Evolutionary conservation across 208 protist species (phyloP), one percentile per base, ranked within the genome.

Genomic region (Strigomonas galati): DNA sequence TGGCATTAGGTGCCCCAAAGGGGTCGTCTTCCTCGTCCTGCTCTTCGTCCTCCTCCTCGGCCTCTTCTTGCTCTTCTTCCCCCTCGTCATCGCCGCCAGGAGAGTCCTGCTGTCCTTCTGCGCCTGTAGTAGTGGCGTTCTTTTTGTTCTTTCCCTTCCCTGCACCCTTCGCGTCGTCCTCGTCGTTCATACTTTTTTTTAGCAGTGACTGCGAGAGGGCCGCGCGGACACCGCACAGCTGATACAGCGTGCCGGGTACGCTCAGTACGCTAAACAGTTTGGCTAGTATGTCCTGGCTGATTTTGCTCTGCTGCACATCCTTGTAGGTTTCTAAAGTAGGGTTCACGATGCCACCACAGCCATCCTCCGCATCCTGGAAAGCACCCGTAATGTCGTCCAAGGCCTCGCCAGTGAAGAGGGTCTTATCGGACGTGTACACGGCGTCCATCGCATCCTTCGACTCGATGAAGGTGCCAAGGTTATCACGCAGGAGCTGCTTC

Each of bases 391-490:
- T 82, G 62, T 63, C 73, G 6, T 86, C 76, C 12, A 96, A 72
- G 12, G 91, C 91, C 55, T 92, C 91, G 15, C 87, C 91, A 10
- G 80, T 87, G 63, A 96, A 96, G 58, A 93, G 81, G 10, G 65
- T 60, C n/a, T 62, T 67, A 65, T 96, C 87, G 19, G 74, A 82
- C 58, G 62, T 72, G 71, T 81, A 90, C 46, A 96, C 84, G 23
- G 71, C 49, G 62, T 87, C 77, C 79, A 96, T 91, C 23, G 87
- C 81, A 65, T 92, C 87, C 55, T 89, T 91, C 31, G 75, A 88
- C 37, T 81, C 76, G 62, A 96, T 89, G 62, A 96, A 94, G n/a
- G 87, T 87, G 19, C 75, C 81, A 19, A 96, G 77, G 69, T 89
- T 79, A 51, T 91, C 85, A 44, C 80, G 84, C 27, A 96, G 82